Evolutionary conservation across 2,329 filamentous ascomycete species (phyloP).

Genomic region (Sporothrix euskadiensis): DNA sequence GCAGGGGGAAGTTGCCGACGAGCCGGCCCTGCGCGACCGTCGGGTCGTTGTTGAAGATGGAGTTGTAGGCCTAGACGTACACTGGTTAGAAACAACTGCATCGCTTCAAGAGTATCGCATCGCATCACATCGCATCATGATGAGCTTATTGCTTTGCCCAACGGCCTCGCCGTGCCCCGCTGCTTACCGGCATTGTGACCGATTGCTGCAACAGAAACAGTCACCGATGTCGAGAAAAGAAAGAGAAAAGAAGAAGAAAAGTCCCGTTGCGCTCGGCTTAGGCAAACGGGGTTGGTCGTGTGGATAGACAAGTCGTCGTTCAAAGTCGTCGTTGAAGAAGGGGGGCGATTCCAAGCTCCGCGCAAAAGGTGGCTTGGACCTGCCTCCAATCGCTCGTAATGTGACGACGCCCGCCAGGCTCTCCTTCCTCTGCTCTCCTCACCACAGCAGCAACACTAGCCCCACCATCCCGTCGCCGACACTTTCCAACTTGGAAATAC

Average conservation of each 20-base stretch:
- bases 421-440: neutral
- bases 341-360: constrained; percentile 17
- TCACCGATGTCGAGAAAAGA: neutral
- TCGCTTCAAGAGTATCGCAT: neutral
- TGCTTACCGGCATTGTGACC: constrained; percentile 24
- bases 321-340: constrained; percentile 4
- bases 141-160: neutral
- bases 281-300: constrained; percentile 7
- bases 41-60: constrained; percentile 87
- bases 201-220: constrained; percentile 1
- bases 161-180: neutral
- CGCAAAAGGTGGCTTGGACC: constrained; percentile 16
- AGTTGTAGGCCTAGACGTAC: constrained; percentile 81
- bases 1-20: constrained; percentile 88
- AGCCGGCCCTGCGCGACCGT: constrained; percentile 52
- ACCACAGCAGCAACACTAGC: neutral
- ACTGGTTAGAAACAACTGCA: neutral
- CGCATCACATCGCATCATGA: neutral
- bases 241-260: neutral
- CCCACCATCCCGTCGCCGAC: constrained; percentile 20
- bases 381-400: constrained; percentile 12
- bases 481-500: neutral
- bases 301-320: neutral
- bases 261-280: neutral
- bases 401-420: constrained; percentile 11